Conservation (phyloP, 129 eudicot genomes). For the Scalesia atractyloides region DNA sequence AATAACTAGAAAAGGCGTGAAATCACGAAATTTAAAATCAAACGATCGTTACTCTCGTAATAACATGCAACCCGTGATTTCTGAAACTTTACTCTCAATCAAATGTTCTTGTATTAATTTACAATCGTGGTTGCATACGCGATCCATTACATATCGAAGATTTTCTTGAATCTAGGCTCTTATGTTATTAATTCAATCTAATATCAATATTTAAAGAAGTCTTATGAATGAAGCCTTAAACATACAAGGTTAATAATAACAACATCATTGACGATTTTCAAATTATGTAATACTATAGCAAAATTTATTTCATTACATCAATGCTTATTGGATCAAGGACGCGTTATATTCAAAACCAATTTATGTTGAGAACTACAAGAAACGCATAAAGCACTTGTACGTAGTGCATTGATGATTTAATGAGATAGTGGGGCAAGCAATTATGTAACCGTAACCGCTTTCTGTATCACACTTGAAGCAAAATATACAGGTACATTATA, state of each 20-base stretch:
- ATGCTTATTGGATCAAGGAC: constrained; percentile 5
- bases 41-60: background rate
- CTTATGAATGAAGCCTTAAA: constrained; percentile 13
- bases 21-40: background rate
- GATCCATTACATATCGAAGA: background rate
- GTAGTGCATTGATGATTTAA: too few relatives aligned
- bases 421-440: too few relatives aligned
- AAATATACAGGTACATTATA: too few relatives aligned
- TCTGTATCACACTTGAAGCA: too few relatives aligned
- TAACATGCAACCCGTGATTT: background rate
- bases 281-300: background rate
- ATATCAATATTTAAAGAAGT: background rate
- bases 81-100: background rate
- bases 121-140: background rate
- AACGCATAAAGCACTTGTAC: too few relatives aligned
- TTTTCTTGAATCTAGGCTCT: background rate
- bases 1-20: background rate
- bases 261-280: background rate
- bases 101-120: background rate
- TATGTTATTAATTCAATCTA: background rate
- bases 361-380: too few relatives aligned
- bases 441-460: too few relatives aligned
- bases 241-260: background rate
- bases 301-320: background rate
- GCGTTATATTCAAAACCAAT: too few relatives aligned